Evolutionary conservation across 441 rosid genomes (phyloP).

Genomic region (Populus hybrid): DNA sequence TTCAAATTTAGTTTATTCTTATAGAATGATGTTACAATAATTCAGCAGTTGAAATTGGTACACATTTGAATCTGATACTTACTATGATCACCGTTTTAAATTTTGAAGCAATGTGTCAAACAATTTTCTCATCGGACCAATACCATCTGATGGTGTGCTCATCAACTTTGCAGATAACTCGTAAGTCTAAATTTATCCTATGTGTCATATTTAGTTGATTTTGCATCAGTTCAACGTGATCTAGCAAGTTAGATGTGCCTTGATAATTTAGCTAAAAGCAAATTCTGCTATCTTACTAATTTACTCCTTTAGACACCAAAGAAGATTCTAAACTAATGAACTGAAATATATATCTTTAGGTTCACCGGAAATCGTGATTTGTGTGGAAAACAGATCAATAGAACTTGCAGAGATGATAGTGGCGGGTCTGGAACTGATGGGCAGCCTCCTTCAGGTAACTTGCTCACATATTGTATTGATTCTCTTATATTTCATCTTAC

Average conservation of each 20-base stretch:
- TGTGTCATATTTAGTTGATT: constrained; percentile 11
- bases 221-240: background rate
- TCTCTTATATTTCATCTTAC: constrained; percentile 13
- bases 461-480: background rate
- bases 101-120: constrained; percentile 72
- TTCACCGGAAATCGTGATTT: constrained; percentile 75
- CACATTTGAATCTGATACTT: constrained; percentile 10
- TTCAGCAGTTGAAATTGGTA: constrained; percentile 5
- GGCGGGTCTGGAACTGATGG: constrained; percentile 47
- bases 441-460: constrained; percentile 50
- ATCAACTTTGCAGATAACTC: constrained; percentile 58
- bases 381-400: constrained; percentile 80
- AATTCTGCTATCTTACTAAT: background rate
- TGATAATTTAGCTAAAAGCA: background rate
- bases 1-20: constrained; percentile 15
- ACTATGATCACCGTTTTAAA: constrained; percentile 15
- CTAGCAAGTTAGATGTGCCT: background rate
- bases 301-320: background rate
- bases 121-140: constrained; percentile 80
- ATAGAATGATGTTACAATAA: background rate
- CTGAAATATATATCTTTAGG: constrained; percentile 40
- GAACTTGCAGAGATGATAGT: constrained; percentile 51
- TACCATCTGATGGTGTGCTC: constrained; percentile 79
- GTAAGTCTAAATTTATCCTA: constrained; percentile 43
- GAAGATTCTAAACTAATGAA: constrained; percentile 15